These are phyloP conservation scores for Tetrahymena elliotti DNA, from an alignment of 73 alveolate genomes.

Conservation along the genomic window DNA sequence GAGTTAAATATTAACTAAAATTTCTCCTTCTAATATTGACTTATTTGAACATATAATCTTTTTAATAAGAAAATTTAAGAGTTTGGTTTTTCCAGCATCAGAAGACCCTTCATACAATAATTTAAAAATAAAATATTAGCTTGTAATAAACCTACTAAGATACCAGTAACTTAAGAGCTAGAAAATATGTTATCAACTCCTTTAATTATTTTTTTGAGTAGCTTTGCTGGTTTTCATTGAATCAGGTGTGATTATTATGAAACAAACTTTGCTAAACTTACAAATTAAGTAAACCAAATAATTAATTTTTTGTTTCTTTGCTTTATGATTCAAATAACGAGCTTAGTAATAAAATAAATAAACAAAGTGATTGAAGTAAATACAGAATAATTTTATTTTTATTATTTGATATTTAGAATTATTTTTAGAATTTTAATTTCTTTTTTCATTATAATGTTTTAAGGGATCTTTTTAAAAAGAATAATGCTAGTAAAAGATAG, in stretches of 20 bases:
- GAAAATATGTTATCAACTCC: neutral
- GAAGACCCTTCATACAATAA: neutral
- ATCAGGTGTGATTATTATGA: too few relatives aligned
- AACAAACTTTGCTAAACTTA: too few relatives aligned
- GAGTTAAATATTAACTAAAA: constrained; percentile 43
- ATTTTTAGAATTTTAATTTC: too few relatives aligned
- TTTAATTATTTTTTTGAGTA: neutral
- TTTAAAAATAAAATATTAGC: too few relatives aligned
- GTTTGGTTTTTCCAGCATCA: constrained; percentile 16
- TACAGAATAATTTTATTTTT: too few relatives aligned
- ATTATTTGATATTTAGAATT: too few relatives aligned
- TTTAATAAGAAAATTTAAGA: neutral
- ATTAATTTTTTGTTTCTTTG: too few relatives aligned
- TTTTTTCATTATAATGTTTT: neutral
- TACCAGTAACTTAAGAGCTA: neutral
- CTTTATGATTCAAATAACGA: too few relatives aligned
- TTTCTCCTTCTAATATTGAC: constrained; percentile 51
- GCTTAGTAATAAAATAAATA: too few relatives aligned
- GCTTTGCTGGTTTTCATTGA: neutral
- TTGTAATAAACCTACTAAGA: neutral
- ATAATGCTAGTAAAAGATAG: neutral
- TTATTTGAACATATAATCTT: constrained; percentile 2
- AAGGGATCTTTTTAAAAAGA: neutral
- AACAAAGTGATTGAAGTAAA: too few relatives aligned
- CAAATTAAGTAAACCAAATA: too few relatives aligned